Conservation (phyloP, 1,139 yeast species). For the Lizanozyma gosingica region DNA sequence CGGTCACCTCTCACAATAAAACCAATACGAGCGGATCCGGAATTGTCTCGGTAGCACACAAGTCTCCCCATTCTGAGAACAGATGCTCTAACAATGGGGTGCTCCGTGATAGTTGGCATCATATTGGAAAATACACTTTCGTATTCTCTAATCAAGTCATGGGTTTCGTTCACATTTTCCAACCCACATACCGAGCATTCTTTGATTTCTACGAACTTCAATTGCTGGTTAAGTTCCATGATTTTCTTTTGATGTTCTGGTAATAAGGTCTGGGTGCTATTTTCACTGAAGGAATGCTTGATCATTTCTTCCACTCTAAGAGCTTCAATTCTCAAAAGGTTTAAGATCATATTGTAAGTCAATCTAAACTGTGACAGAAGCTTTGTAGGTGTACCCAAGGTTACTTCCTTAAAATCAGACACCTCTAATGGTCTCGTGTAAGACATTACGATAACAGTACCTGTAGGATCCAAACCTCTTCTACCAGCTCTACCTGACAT, state of each 20-base stretch:
- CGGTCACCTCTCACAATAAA: constrained; percentile 38
- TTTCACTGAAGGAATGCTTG: constrained; percentile 89
- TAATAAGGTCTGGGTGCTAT: constrained; percentile 71
- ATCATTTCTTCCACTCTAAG: constrained; percentile 95
- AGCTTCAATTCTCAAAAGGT: constrained; percentile 86
- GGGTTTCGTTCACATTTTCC: constrained; percentile 35
- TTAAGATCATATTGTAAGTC: constrained; percentile 92
- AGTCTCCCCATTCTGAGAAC: constrained; percentile 52
- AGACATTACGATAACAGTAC: constrained; percentile 94
- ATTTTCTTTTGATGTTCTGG: constrained; percentile 79
- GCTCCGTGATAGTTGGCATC: constrained; percentile 36
- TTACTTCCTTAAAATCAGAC: constrained; percentile 62
- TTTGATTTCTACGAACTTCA: constrained; percentile 30
- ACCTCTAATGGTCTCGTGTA: constrained; percentile 55
- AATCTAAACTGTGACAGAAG: constrained; percentile 85
- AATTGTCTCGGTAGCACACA: constrained; percentile 45
- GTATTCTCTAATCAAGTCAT: constrained; percentile 37
- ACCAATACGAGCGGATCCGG: constrained; percentile 40
- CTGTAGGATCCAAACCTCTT: constrained; percentile 88
- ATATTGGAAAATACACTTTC: constrained; percentile 36
- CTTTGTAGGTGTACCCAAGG: constrained; percentile 83
- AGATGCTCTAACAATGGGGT: constrained; percentile 34
- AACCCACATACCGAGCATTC: constrained; percentile 29
- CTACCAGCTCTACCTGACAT: constrained; percentile 99
- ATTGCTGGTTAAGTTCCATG: constrained; percentile 39